phyloP scores from a whole-genome alignment of 441 rosid species.

The Arabidopsis lyrata region DNA sequence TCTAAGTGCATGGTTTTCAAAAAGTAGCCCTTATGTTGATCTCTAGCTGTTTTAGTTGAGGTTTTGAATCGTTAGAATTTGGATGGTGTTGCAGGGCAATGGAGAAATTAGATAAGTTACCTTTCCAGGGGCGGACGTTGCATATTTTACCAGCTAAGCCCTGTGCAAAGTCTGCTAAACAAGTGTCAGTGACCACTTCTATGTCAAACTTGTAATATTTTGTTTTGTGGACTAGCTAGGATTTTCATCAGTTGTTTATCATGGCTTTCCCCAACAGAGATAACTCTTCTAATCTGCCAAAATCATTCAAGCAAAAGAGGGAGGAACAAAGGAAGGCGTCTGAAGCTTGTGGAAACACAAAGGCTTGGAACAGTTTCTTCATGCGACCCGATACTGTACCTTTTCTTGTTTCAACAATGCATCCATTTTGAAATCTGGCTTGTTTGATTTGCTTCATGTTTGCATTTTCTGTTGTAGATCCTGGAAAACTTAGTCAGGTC shows the following conservation, averaged over 20 bases:
- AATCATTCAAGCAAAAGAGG: constrained; percentile 75
- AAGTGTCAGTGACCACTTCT: no score
- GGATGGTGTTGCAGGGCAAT: no score
- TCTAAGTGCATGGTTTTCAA: no score
- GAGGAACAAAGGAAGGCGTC: constrained; percentile 87
- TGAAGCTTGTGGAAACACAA: constrained; percentile 88
- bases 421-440: constrained; percentile 10
- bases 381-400: constrained; percentile 87
- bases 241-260: constrained; percentile 22
- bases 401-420: constrained; percentile 16
- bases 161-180: no score
- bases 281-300: constrained; percentile 48
- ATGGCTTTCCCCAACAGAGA: constrained; percentile 43
- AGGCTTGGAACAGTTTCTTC: constrained; percentile 91
- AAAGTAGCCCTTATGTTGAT: no score
- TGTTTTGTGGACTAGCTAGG: no score
- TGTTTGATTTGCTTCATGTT: constrained; percentile 33
- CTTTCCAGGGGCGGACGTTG: no score
- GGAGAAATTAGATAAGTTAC: no score
- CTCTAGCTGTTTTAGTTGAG: no score
- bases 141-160: no score
- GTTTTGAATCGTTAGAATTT: no score
- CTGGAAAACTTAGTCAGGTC: constrained; percentile 85
- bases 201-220: not conserved
- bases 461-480: constrained; percentile 51